A percentile compares a stretch with the other conserved stretches of the same genome.
Conservation (phyloP, 2,329 filamentous ascomycete species). For the Diaporthe citri region DNA sequence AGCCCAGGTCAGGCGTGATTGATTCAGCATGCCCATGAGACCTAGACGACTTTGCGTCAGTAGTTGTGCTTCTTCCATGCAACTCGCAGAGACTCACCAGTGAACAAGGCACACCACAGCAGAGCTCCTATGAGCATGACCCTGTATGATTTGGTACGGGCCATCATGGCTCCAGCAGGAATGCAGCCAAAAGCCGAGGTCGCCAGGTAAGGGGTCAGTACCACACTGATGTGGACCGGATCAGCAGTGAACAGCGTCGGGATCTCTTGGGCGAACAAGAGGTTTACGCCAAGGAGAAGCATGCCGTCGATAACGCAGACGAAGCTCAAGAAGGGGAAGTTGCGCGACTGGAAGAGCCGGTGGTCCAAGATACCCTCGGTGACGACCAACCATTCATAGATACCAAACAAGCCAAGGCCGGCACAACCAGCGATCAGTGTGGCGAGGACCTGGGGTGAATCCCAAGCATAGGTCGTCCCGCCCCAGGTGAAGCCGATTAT, state of each 20-base stretch:
- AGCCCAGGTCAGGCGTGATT: constrained; percentile 16
- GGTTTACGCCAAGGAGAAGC: constrained; percentile 35
- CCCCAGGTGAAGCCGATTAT: constrained; percentile 34
- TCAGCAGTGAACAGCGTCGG: constrained; percentile 33
- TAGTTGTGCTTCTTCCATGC: not conserved
- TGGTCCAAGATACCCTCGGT: constrained; percentile 34
- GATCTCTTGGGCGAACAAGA: constrained; percentile 34
- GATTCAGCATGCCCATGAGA: constrained; percentile 32
- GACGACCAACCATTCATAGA: constrained; percentile 25
- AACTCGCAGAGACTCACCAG: not conserved
- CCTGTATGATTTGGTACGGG: constrained; percentile 19
- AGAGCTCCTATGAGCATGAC: constrained; percentile 28
- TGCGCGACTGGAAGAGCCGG: constrained; percentile 30
- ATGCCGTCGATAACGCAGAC: constrained; percentile 36
- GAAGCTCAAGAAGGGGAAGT: constrained; percentile 31
- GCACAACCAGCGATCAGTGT: constrained; percentile 12
- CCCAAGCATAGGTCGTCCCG: constrained; percentile 33
- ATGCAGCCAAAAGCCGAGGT: constrained; percentile 35
- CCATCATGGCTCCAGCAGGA: constrained; percentile 34
- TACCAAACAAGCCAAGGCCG: constrained; percentile 19
- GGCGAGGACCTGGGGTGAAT: constrained; percentile 25
- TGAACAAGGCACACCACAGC: constrained; percentile 34
- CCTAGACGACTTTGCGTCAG: not conserved
- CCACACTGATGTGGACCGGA: constrained; percentile 26
- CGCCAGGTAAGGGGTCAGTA: constrained; percentile 30